Evolutionary conservation across 148 eudicot species (phyloP), one percentile per base, ranked within the genome.

Genomic region (Drosera capensis): DNA sequence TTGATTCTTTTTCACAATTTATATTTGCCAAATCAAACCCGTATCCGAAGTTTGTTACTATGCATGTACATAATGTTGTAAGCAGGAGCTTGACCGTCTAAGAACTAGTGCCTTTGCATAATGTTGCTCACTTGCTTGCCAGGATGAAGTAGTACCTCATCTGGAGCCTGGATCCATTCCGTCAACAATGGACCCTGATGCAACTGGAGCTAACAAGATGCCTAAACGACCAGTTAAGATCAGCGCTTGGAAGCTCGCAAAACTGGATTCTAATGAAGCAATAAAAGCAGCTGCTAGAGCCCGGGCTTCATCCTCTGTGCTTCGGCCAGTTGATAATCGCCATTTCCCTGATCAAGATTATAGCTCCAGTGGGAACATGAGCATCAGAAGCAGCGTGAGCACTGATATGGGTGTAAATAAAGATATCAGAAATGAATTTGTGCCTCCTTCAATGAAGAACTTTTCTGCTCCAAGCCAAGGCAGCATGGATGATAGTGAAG

Each of bases 71-170:
- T n/a, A n/a, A n/a, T n/a, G n/a, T n/a, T n/a, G n/a, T n/a, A n/a
- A n/a, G n/a, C n/a, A n/a, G n/a, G n/a, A n/a, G n/a, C n/a, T n/a
- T n/a, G n/a, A n/a, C n/a, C n/a, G n/a, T n/a, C n/a, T n/a, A n/a
- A n/a, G n/a, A n/a, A n/a, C n/a, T n/a, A n/a, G n/a, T n/a, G n/a
- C n/a, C n/a, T n/a, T n/a, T n/a, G n/a, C n/a, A n/a, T n/a, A n/a
- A n/a, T n/a, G n/a, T n/a, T n/a, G n/a, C n/a, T n/a, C n/a, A n/a
- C n/a, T n/a, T n/a, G n/a, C n/a, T 28, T 30, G 45, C 54, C 92
- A 90, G 99, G 99, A 90, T 49, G 99, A 84, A 68, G 99, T 85
- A 63, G 85, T 77, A 44, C 95, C 99, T 51, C 95, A 85, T 47
- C 56, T 90, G 64, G 85, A 86, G 54, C 99, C 93, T 12, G 99